Conservation (phyloP, 1,284 basidiomycete species). For the Trametes sp. region DNA sequence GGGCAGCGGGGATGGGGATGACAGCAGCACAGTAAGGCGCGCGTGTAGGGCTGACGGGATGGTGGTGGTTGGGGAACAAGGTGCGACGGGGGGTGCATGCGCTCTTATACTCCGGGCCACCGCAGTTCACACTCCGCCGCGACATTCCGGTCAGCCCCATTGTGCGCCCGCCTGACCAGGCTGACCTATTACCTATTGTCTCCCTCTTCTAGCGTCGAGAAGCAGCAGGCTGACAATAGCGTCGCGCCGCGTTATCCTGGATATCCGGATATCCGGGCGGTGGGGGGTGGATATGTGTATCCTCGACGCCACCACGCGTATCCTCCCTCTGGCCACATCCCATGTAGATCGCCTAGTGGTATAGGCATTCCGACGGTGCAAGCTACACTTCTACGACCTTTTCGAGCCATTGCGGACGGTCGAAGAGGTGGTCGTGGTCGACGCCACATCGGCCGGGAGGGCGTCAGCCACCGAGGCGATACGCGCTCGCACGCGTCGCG, state of each 20-base stretch:
- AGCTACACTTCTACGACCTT: too few relatives aligned
- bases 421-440: background rate
- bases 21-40: too few relatives aligned
- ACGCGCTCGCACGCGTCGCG: slow-evolving; percentile 1
- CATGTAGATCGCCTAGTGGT: too few relatives aligned
- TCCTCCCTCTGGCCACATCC: background rate
- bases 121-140: slow-evolving; percentile 3
- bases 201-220: background rate
- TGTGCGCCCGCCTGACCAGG: background rate
- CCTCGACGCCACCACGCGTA: background rate
- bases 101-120: background rate
- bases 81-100: background rate
- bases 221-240: background rate
- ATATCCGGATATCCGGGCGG: background rate
- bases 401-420: background rate
- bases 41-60: too few relatives aligned
- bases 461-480: background rate
- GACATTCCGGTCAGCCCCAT: background rate
- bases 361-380: too few relatives aligned
- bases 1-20: too few relatives aligned
- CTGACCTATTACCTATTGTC: background rate
- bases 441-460: background rate
- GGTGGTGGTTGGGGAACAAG: background rate
- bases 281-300: too few relatives aligned
- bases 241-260: background rate